Conservation (phyloP, 2,329 filamentous ascomycete genomes). For the Fusarium papillatum region DNA sequence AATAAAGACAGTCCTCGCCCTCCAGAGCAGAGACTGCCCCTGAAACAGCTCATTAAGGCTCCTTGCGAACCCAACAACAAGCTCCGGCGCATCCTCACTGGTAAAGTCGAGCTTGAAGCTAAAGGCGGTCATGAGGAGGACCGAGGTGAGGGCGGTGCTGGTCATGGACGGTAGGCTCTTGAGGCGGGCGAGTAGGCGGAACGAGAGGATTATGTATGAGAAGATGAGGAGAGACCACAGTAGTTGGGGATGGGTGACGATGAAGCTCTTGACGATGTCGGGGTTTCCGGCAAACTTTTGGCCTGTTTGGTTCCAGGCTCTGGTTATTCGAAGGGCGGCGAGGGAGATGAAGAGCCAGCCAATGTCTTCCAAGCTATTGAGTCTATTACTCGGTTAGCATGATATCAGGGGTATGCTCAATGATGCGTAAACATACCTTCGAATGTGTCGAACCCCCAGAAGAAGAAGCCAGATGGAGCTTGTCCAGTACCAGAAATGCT, state of each 20-base stretch:
- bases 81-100: constrained; percentile 87
- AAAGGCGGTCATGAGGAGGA: constrained; percentile 69
- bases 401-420: not conserved
- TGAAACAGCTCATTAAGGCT: constrained; percentile 56
- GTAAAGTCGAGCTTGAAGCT: constrained; percentile 94
- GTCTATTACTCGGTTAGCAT: constrained; percentile 38
- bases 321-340: constrained; percentile 72
- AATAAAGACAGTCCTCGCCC: constrained; percentile 65
- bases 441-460: constrained; percentile 63
- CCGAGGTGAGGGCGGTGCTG: constrained; percentile 55
- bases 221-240: constrained; percentile 82
- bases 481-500: constrained; percentile 98
- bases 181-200: constrained; percentile 58
- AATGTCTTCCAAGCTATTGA: constrained; percentile 43
- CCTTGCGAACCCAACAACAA: constrained; percentile 67
- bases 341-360: constrained; percentile 63
- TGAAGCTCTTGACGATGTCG: constrained; percentile 83
- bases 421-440: constrained; percentile 48
- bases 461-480: constrained; percentile 77
- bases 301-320: constrained; percentile 96
- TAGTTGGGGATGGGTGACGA: constrained; percentile 72
- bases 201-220: constrained; percentile 75
- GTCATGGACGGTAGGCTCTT: constrained; percentile 57
- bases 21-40: constrained; percentile 60
- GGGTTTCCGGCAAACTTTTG: constrained; percentile 95